A percentile compares a stretch with the other conserved stretches of the same genome.
Conservation (phyloP, 495 filamentous ascomycete genomes). For the Letharia lupina region DNA sequence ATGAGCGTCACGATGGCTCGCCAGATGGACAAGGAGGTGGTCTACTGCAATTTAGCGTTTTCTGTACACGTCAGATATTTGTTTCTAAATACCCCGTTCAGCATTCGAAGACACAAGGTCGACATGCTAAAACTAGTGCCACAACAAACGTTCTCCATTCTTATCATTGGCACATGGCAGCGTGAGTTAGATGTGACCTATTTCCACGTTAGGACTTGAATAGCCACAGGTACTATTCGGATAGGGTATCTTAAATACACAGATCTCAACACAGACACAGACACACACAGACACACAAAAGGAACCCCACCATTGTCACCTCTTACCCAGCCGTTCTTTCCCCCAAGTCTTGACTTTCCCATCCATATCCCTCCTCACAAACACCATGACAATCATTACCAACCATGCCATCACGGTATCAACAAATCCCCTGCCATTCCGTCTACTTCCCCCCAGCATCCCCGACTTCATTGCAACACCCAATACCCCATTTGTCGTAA, state of each 20-base stretch:
- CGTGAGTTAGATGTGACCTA: neutral
- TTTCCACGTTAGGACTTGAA: neutral
- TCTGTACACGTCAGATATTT: neutral
- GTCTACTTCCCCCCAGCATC: constrained; percentile 20
- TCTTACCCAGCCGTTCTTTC: constrained; percentile 11
- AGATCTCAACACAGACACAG: neutral
- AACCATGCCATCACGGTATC: constrained; percentile 25
- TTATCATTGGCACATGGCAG: neutral
- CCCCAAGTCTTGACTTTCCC: constrained; percentile 25
- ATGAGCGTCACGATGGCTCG: neutral
- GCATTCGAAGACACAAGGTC: neutral
- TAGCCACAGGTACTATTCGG: neutral
- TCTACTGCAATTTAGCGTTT: neutral
- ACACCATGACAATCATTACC: constrained; percentile 19
- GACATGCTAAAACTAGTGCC: neutral
- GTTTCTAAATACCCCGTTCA: neutral
- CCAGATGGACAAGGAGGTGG: neutral
- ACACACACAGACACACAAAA: neutral
- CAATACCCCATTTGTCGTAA: constrained; percentile 61
- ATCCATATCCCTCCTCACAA: constrained; percentile 27
- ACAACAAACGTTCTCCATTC: neutral
- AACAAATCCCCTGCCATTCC: constrained; percentile 23
- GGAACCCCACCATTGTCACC: neutral
- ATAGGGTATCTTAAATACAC: neutral
- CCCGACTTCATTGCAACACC: constrained; percentile 29